Base-by-base conservation (phyloP, 2,329 filamentous ascomycete genomes). In the Lachnellula cervina region DNA sequence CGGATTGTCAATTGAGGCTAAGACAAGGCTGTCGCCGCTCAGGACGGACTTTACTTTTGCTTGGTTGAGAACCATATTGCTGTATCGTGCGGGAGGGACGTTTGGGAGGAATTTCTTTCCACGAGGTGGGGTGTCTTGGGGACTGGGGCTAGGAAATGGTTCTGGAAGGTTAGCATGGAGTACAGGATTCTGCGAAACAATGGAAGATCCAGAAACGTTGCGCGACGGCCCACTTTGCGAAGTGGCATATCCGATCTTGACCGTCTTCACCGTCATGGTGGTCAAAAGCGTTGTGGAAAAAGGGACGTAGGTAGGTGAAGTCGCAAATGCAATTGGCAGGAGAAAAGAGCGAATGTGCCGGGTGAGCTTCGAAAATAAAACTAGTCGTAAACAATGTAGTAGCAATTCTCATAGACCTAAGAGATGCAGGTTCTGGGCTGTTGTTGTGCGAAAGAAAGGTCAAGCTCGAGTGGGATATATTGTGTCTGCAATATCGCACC, bases 41-140 rank as follows among this genome's bases (percentile, higher is more conserved):
- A 95, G 78, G 65, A 96, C 90, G 71, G 88, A 90, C 81, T 99
- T 99, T 74, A 97, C 92, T 68, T 86, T 88, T 71, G 86, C 83
- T 72, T 84, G 73, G 66, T 66, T 63, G 47, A 68, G 61, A 58
- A 64, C 59, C 66, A 68, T 69, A 40, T 59, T 66, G 49, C 53
- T 50, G 58, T 67, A 70, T 59, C 64, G 54, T 56, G 66, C 64
- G 38, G 65, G 63, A 50, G 69, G 66, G 17, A 67, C 59, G 54
- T 65, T 68, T 51, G 61, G 65, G 42, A 59, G 49, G 19, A 49
- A 51, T 46, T 54, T 56, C 45, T 58, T 59, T 62, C 53, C 56
- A 52, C 58, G 59, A 19, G 57, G 49, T 32, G 34, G 49, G 34
- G 51, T 51, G 52, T 49, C 54, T 19, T 14, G 21, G 57, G 49